Evolutionary conservation across 371 early-diverging fungal genomes (phyloP).

Genomic region (Parasitella parasitica): DNA sequence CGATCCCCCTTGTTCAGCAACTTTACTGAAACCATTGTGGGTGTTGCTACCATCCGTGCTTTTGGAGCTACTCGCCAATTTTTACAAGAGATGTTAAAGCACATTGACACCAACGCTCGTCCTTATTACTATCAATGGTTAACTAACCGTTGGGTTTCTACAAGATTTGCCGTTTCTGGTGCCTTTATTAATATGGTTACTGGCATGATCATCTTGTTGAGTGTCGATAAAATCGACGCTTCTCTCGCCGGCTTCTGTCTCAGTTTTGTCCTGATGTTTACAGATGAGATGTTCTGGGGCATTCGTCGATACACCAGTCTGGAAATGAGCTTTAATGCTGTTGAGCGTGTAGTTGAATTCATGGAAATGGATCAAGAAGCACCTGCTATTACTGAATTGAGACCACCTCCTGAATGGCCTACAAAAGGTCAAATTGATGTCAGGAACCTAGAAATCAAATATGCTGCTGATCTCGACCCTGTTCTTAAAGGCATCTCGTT

Average conservation of each 20-base stretch:
- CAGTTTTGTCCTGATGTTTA: slow-evolving; percentile 71
- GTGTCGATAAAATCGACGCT: slow-evolving; percentile 53
- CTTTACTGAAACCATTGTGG: slow-evolving; percentile 65
- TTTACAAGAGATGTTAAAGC: slow-evolving; percentile 44
- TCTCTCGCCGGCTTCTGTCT: slow-evolving; percentile 79
- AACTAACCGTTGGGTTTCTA: slow-evolving; percentile 83
- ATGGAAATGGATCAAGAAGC: slow-evolving; percentile 77
- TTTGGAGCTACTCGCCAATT: slow-evolving; percentile 65
- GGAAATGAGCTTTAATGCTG: slow-evolving; percentile 82
- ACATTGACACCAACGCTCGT: slow-evolving; percentile 57
- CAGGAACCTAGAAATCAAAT: slow-evolving; percentile 54
- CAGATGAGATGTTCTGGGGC: slow-evolving; percentile 65
- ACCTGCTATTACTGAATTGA: slow-evolving; percentile 48
- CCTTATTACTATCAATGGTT: slow-evolving; percentile 72
- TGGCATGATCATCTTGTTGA: slow-evolving; percentile 49
- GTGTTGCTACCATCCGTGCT: slow-evolving; percentile 71
- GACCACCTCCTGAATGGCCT: slow-evolving; percentile 71
- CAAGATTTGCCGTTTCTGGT: slow-evolving; percentile 70
- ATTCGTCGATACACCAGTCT: slow-evolving; percentile 72
- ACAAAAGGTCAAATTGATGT: slow-evolving; percentile 60
- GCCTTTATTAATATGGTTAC: slow-evolving; percentile 66
- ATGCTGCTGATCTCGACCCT: slow-evolving; percentile 58
- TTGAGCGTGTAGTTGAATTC: slow-evolving; percentile 87
- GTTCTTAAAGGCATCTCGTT: slow-evolving; percentile 61
- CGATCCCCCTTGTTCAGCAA: slow-evolving; percentile 70